Evolutionary conservation across 2,329 filamentous ascomycete species (phyloP), one percentile per base, ranked within the genome.

Genomic region (Ustulina deusta): DNA sequence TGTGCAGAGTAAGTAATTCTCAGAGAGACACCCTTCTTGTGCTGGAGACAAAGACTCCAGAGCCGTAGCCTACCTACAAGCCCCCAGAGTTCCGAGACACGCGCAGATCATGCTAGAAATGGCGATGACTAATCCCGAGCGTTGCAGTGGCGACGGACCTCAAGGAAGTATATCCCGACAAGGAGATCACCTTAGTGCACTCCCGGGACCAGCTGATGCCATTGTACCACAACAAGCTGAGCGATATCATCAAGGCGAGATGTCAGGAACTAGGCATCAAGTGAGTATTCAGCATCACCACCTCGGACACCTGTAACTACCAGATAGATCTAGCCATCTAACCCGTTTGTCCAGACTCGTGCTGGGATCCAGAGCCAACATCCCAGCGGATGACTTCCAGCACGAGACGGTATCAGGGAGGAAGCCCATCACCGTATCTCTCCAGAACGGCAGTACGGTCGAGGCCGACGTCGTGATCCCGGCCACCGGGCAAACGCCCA

Each of bases 401-500:
- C 58, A 60, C 1, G 67, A 55, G 11, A 46, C 63, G 20, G 13
- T 10, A 29, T 54, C 59, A 6, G 70, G 63, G 1, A n/a, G 42
- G 20, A 56, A 68, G 40, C 68, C 72, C 42, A 72, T 71, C 42
- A 61, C 70, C 3, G 56, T 83, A 22, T 72, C 72, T n/a, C 73
- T 82, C 9, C 74, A 73, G 36, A 76, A 78, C 52, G 79, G 79
- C 6, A 71, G 71, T 7, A 71, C 61, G 1, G 69, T 83, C 3
- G 64, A 76, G 1, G 81, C 79, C 27, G 82, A 85, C 68, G 79
- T 83, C 32, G 75, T 83, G 10, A 81, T 87, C 38, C 78, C 78
- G 4, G 85, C 84, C 36, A 84, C 81, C 0, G 85, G 85, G 2
- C 85, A 87, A 73, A 81, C 73, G 6, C 83, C 85, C 0, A 83